Evolutionary conservation across 768 basidiomycete genomes (phyloP), one percentile per base, ranked within the genome.

Genomic region (Coprinellus micaceus): DNA sequence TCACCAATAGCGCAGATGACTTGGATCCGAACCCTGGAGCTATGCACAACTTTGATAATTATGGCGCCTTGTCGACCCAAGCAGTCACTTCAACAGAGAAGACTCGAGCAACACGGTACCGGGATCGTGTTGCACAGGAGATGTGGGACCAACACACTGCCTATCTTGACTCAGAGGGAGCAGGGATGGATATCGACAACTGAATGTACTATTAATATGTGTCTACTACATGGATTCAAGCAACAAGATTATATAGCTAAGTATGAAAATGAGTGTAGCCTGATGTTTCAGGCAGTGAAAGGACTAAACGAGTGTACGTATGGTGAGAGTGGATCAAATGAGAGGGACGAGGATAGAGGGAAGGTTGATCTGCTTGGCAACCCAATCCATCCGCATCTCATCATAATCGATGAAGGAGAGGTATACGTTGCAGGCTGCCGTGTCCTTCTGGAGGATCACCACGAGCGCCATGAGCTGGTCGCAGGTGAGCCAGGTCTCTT

Each of bases 21-120:
- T 46, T 47, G 4, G 58, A 60, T 49, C 29, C 47, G 15, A 22
- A 22, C 30, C 46, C 33, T 56, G 11, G 30, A 3, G 19, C 45
- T 21, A 54, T 56, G 30, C 3, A 21, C 11, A 4, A 39, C 29
- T 17, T 37, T 17, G 36, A 26, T 12, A n/a, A 21, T n/a, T 19
- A 53, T 60, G 19, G 28, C 59, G 1, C 3, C 61, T n/a, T 60
- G 52, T 49, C 37, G 7, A 36, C n/a, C 2, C 33, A 4, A 15
- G 37, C 59, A 93, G 71, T 61, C n/a, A 19, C 40, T 15, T 11
- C 6, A 26, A 45, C 46, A n/a, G 48, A 60, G 57, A 44, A 53
- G 21, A 24, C 25, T 4, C 12, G 33, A 39, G 59, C 61, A 55
- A 40, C 40, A 28, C 5, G n/a, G 41, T 29, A 49, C 7, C 48